phyloP scores from a whole-genome alignment of 768 basidiomycete genomes.

The Naganishia friedmannii region DNA sequence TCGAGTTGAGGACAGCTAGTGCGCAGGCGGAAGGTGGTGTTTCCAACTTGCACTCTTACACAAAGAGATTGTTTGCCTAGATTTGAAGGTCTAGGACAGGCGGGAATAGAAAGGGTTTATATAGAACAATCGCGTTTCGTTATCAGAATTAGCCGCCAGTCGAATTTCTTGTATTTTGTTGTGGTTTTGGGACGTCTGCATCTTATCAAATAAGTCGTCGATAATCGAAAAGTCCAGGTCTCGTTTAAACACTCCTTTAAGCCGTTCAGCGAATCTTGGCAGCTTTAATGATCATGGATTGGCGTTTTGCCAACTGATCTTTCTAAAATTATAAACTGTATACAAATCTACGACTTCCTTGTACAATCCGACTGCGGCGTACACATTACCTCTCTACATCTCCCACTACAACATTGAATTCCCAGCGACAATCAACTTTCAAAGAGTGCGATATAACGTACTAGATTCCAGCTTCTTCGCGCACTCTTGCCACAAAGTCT shows the following conservation, averaged over 20 bases:
- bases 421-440: not conserved
- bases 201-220: not conserved
- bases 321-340: no score
- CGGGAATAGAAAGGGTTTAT: not conserved
- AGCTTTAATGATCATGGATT: no score
- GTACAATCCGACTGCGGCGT: not conserved
- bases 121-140: not conserved
- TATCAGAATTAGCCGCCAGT: not conserved
- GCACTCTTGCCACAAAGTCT: conserved; percentile 61
- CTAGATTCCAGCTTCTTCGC: conserved; percentile 19
- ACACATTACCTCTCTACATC: not conserved
- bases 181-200: conserved; percentile 1
- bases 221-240: not conserved
- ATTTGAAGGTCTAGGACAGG: not conserved
- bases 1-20: conserved; percentile 82
- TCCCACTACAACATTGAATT: not conserved
- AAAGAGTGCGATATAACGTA: not conserved
- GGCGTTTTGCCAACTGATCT: no score
- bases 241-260: not conserved
- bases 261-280: no score
- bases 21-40: conserved; percentile 96
- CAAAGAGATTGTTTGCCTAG: conserved; percentile 55
- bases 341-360: no score
- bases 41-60: conserved; percentile 86
- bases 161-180: conserved; percentile 13